Conservation (phyloP, 768 basidiomycete species). For the Leucocoprinus sp. region DNA sequence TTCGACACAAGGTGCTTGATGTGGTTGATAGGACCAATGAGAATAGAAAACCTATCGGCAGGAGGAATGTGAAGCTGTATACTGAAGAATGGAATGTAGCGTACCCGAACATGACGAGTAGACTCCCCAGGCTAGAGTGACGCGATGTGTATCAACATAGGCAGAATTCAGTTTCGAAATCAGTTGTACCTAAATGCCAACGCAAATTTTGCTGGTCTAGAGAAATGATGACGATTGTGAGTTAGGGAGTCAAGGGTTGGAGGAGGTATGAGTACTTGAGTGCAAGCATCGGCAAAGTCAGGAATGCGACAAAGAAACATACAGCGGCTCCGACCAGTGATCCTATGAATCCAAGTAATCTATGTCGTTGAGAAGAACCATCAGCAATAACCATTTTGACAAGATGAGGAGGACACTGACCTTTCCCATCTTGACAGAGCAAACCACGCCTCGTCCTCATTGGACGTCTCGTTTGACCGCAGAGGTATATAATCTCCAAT, state of each 20-base stretch:
- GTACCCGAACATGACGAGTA: slow-evolving; percentile 95
- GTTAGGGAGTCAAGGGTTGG: slow-evolving; percentile 6
- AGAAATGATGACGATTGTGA: slow-evolving; percentile 17
- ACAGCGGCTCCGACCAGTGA: slow-evolving; percentile 87
- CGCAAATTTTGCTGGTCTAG: slow-evolving; percentile 84
- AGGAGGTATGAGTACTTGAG: slow-evolving; percentile 30
- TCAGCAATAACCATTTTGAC: not conserved
- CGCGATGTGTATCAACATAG: slow-evolving; percentile 8
- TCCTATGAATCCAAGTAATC: slow-evolving; percentile 83
- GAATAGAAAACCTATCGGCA: slow-evolving; percentile 60
- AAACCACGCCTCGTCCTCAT: slow-evolving; percentile 96
- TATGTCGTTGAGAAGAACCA: slow-evolving; percentile 20
- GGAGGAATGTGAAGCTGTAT: not conserved
- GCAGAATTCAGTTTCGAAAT: not conserved
- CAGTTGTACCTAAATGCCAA: slow-evolving; percentile 64
- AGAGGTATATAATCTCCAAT: slow-evolving; percentile 86
- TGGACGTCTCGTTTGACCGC: slow-evolving; percentile 69
- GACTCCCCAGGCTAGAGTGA: slow-evolving; percentile 66
- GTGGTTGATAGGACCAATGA: slow-evolving; percentile 88
- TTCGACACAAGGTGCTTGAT: slow-evolving; percentile 77
- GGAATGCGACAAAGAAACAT: slow-evolving; percentile 88
- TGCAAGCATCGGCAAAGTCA: slow-evolving; percentile 58
- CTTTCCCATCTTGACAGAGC: slow-evolving; percentile 91
- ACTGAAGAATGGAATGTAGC: slow-evolving; percentile 17
- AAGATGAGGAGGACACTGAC: slow-evolving; percentile 26